These are phyloP conservation scores for Leptodermis oblonga DNA, from an alignment of 257 asterid species.

Conservation along the genomic window DNA sequence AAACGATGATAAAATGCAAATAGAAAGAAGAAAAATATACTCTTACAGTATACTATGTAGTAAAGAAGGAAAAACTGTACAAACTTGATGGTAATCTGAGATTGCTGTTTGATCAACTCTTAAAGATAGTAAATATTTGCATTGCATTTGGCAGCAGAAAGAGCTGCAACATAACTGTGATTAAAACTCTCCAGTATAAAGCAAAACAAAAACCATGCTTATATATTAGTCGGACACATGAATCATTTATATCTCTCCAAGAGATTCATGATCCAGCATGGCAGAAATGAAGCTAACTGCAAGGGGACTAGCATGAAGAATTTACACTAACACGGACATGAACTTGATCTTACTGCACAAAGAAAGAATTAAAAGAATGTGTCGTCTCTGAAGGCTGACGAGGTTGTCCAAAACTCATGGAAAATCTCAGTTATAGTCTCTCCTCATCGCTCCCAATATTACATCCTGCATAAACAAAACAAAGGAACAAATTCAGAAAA, in stretches of 20 bases:
- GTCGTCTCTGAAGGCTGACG: slow-evolving; percentile 9
- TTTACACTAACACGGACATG: slow-evolving; percentile 11
- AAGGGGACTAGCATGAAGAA: slow-evolving; percentile 8
- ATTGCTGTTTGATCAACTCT: not conserved
- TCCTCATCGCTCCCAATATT: slow-evolving; percentile 37
- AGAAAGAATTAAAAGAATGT: slow-evolving; percentile 16
- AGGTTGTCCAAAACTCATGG: not conserved
- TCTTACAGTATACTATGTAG: too few species aligned
- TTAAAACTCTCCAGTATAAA: not conserved
- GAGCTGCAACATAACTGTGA: not conserved
- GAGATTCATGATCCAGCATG: not conserved
- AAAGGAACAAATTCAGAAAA: not conserved
- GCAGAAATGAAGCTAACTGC: not conserved
- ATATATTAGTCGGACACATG: not conserved
- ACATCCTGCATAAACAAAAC: slow-evolving; percentile 36
- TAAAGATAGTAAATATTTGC: not conserved
- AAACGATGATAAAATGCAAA: too few species aligned
- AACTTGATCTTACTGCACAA: slow-evolving; percentile 1
- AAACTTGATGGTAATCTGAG: too few species aligned
- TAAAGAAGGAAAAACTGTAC: too few species aligned
- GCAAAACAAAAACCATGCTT: not conserved
- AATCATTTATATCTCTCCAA: not conserved
- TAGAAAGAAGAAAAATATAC: too few species aligned
- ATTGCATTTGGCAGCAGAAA: not conserved
- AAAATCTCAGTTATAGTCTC: not conserved